A percentile compares a stretch with the other conserved stretches of the same genome.
These are phyloP conservation scores for Priceomyces medius DNA, from an alignment of 805 yeast species.

Conservation along the genomic window DNA sequence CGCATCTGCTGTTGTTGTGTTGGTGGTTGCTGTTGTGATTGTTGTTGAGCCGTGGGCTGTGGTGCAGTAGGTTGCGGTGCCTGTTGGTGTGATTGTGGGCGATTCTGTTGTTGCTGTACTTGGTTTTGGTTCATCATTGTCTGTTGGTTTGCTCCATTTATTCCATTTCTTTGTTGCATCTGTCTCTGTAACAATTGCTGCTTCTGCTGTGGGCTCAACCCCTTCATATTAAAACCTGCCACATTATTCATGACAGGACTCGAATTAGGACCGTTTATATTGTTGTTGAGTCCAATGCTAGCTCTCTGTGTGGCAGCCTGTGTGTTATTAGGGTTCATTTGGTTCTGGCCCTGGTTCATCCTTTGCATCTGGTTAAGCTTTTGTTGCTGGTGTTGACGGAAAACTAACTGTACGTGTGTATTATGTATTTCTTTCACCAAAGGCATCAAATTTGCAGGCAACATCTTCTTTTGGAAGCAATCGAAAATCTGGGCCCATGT, in stretches of 20 bases:
- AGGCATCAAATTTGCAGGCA: constrained; percentile 58
- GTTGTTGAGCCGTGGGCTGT: constrained; percentile 27
- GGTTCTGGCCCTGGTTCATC: constrained; percentile 12
- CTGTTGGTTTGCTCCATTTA: constrained; percentile 16
- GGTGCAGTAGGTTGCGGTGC: constrained; percentile 33
- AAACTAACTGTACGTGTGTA: constrained; percentile 59
- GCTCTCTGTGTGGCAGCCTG: constrained; percentile 12
- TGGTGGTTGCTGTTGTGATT: constrained; percentile 23
- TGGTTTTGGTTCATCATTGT: constrained; percentile 22
- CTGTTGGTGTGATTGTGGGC: constrained; percentile 20
- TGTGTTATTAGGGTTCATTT: constrained; percentile 14
- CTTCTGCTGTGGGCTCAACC: constrained; percentile 36
- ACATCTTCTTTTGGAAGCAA: constrained; percentile 53
- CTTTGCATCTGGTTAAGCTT: constrained; percentile 25
- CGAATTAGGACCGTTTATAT: constrained; percentile 8
- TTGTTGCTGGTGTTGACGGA: constrained; percentile 50
- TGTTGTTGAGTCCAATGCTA: constrained; percentile 8
- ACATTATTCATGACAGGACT: constrained; percentile 15
- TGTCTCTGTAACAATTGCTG: constrained; percentile 39
- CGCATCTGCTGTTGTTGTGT: constrained; percentile 8
- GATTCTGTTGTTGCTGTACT: constrained; percentile 11
- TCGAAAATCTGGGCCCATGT: constrained; percentile 82
- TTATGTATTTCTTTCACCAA: constrained; percentile 66
- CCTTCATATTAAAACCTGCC: constrained; percentile 19
- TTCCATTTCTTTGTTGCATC: constrained; percentile 23